These are phyloP conservation scores for Kwoniella bestiolae DNA, from an alignment of 768 basidiomycete species.

Conservation along the genomic window DNA sequence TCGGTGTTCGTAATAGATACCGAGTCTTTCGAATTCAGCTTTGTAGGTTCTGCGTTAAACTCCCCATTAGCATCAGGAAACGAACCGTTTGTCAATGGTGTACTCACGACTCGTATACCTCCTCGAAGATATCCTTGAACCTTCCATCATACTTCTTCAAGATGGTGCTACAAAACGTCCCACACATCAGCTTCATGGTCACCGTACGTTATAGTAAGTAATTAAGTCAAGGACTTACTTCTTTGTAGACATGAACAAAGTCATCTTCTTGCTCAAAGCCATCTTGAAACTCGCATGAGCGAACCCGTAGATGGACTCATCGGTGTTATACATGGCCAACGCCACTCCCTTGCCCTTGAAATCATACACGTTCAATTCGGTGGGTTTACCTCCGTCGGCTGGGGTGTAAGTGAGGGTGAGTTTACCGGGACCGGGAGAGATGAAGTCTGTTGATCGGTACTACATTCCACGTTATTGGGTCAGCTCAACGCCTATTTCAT, in stretches of 20 bases:
- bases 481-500: too few species aligned
- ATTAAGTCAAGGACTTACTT: conserved; percentile 62
- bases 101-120: conserved; percentile 75
- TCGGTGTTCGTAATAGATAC: conserved; percentile 76
- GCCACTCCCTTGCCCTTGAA: conserved; percentile 92
- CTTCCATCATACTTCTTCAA: conserved; percentile 86
- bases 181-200: conserved; percentile 11
- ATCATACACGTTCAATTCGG: conserved; percentile 84
- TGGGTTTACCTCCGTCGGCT: conserved; percentile 67
- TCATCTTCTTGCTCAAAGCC: conserved; percentile 67
- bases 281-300: conserved; percentile 99
- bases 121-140: conserved; percentile 99
- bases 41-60: conserved; percentile 55
- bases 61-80: too few species aligned
- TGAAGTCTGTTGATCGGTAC: conserved; percentile 92
- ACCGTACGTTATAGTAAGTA: not conserved
- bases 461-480: conserved; percentile 48
- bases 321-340: conserved; percentile 98
- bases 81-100: not conserved
- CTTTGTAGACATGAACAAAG: conserved; percentile 92
- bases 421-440: conserved; percentile 90
- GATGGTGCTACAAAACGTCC: conserved; percentile 51
- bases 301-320: conserved; percentile 92
- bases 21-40: conserved; percentile 57
- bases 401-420: conserved; percentile 91